These are phyloP conservation scores for Phytophthora fragariaefolia DNA, from an alignment of 352 stramenopile genomes.

Conservation along the genomic window DNA sequence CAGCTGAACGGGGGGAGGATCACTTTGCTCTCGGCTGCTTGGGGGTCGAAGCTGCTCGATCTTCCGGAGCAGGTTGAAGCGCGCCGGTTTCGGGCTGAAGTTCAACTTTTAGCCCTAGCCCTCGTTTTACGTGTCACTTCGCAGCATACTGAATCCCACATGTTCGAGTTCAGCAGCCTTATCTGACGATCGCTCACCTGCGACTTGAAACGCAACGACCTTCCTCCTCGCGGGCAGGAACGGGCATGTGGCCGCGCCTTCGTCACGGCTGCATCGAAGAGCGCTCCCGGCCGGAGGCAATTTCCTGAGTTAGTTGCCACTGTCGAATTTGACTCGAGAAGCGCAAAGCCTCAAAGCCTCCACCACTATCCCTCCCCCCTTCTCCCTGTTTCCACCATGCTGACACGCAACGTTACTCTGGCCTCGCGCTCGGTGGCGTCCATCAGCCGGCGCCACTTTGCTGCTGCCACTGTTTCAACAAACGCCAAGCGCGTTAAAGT, in stretches of 20 bases:
- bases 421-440: constrained; percentile 31
- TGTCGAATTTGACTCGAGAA: constrained; percentile 19
- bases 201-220: constrained; percentile 34
- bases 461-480: constrained; percentile 35
- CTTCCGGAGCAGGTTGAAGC: constrained; percentile 29
- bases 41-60: constrained; percentile 2
- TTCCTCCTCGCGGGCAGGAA: constrained; percentile 27
- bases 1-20: no score
- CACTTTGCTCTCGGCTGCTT: no score
- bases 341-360: constrained; percentile 15
- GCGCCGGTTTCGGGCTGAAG: constrained; percentile 14
- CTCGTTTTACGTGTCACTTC: constrained; percentile 33
- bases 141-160: constrained; percentile 28
- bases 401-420: constrained; percentile 34
- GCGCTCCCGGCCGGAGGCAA: not conserved
- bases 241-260: constrained; percentile 19
- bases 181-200: constrained; percentile 15
- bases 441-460: constrained; percentile 53
- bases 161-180: constrained; percentile 32
- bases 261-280: constrained; percentile 26
- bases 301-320: constrained; percentile 9
- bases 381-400: constrained; percentile 27
- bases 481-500: constrained; percentile 31
- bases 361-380: not conserved
- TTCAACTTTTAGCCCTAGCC: constrained; percentile 33